Evolutionary conservation across 140 eudicot species (phyloP), one percentile per base, ranked within the genome.

Genomic region (Senecio squalidus): DNA sequence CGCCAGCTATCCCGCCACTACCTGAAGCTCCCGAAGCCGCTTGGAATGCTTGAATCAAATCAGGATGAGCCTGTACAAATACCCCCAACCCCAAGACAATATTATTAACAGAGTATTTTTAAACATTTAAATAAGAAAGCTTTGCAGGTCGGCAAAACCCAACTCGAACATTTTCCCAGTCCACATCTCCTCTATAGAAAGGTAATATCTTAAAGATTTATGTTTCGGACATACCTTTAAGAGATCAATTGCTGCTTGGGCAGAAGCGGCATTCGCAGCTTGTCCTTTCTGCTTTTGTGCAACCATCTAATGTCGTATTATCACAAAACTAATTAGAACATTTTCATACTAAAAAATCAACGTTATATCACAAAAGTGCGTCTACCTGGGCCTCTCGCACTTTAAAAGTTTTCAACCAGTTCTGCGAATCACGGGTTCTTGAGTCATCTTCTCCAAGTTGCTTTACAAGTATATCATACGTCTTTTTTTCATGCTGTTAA

Each of bases 381-480:
- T 4, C 6, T 73, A 92, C 99, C 86, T 84, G 96, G 18, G 87
- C 48, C 46, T 93, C 99, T 14, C 95, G 87, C 64, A 60, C 81
- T 78, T 93, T 93, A 70, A 93, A 93, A 46, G 99, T 88, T 58
- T 93, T 88, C 93, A 93, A 75, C 99, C 99, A 93, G 74, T 88
- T 93, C 36, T 88, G 83, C 0, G 99, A 93, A 68, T 93, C 99
- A 26, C 88, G 90, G 1, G 99, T 88, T 79, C 99, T 84, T 3
- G 96, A 87, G 74, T 93, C 99, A 55, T 93, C 96, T 76, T 84
- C 95, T 38, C 99, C 99, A 9, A 93, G 95, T 74, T 88, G 99
- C 79, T 93, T 93, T 29, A 88, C 93, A 57, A 93, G 95, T 67
- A 93, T 93, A 50, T 93, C 99, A 52, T 93, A 88, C 6, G 99